Percentiles rank a stretch among this genome's conserved stretches.
Conservation (phyloP, 2,329 filamentous ascomycete genomes). For the Byssochlamys sp. region DNA sequence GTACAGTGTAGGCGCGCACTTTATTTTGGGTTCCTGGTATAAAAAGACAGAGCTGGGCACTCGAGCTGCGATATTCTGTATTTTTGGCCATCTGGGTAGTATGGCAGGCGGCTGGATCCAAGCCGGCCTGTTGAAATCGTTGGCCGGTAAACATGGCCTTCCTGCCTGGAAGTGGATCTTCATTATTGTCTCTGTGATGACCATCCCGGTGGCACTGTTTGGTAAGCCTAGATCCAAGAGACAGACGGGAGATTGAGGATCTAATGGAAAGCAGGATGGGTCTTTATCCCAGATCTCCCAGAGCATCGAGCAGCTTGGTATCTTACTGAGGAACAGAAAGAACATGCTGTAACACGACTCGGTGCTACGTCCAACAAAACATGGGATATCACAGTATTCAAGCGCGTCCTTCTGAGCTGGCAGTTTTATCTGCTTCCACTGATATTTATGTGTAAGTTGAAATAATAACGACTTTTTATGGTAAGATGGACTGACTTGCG, state of each 20-base stretch:
- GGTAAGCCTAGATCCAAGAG: conserved; percentile 13
- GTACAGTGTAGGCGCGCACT: conserved; percentile 34
- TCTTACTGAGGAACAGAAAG: conserved; percentile 22
- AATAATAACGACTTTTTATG: not conserved
- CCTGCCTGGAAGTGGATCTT: conserved; percentile 38
- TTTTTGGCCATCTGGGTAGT: conserved; percentile 35
- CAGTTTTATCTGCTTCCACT: conserved; percentile 39
- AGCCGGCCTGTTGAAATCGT: conserved; percentile 28
- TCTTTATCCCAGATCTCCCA: conserved; percentile 38
- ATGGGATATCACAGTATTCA: conserved; percentile 23
- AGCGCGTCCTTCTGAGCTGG: conserved; percentile 33
- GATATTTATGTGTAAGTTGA: conserved; percentile 36
- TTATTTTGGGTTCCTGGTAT: conserved; percentile 39
- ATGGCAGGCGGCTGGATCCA: conserved; percentile 41
- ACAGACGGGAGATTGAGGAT: not conserved
- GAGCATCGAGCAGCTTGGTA: conserved; percentile 35
- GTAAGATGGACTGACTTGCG: not conserved
- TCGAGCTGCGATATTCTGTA: conserved; percentile 24
- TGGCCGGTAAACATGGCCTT: conserved; percentile 27
- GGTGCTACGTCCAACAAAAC: conserved; percentile 20
- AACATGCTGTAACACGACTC: conserved; percentile 29
- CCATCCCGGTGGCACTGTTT: conserved; percentile 34
- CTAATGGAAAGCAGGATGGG: conserved; percentile 27
- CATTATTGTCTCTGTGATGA: conserved; percentile 35
- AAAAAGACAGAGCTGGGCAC: conserved; percentile 35